Evolutionary conservation across 1,284 basidiomycete genomes (phyloP), one percentile per base, ranked within the genome.

Genomic region (Ustilago lituana): DNA sequence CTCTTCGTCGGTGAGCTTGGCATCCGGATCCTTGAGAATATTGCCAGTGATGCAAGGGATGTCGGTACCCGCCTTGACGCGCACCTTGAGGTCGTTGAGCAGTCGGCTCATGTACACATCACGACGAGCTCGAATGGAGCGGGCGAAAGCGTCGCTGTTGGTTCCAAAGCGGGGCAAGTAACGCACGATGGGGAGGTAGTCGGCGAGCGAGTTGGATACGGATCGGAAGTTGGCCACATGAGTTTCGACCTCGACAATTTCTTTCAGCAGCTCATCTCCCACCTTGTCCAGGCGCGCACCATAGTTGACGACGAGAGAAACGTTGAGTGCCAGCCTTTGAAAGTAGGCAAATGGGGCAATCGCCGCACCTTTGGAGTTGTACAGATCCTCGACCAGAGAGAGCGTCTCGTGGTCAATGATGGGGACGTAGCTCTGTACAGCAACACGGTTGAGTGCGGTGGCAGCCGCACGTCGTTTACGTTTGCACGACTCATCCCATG

Each of bases 401-500:
- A 70, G 51, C 19, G 67, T 70, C 41, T 70, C 67, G 9, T 57
- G 40, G 27, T 70, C 67, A 31, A 70, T 70, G 53, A 70, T 70
- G 40, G 67, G 67, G 9, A 70, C 53, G 38, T 70, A 70, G 17
- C 45, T 47, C 49, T 66, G 67, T 35, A 70, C 63, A 0, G 62
- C 62, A 2, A 57, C 52, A 5, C 62, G 48, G 37, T 70, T 70
- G 53, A 70, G 67, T 10, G 67, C 67, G 4, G 63, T 70, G 12
- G 67, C 67, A 24, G 67, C 67, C 1, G 67, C 67, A 10, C 51
- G 44, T 24, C 67, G 48, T 31, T 70, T 70, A 29, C 67, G 55
- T 48, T 70, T 70, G 53, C 67, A 70, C 39, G 57, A 61, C 26
- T 70, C 67, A 47, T 70, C 67, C 67, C 67, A 70, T 3, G 67